Percentiles rank a stretch among this genome's conserved stretches.
phyloP scores from a whole-genome alignment of 176 grass and related monocot genomes.

The Saccharum spontaneum region DNA sequence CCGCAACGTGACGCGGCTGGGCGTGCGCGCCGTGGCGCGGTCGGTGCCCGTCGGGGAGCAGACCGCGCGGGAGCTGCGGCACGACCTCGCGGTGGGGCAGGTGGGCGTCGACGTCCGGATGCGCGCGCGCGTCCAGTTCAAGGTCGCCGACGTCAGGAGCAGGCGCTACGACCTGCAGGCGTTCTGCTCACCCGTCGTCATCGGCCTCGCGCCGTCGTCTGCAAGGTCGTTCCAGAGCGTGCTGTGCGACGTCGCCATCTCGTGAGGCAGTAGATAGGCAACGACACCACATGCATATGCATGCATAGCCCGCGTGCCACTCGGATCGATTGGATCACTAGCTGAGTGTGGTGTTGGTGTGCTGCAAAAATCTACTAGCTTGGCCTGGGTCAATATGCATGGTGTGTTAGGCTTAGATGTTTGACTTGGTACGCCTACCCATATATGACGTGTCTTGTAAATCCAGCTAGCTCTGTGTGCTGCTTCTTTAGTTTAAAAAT shows the following conservation, averaged over 20 bases:
- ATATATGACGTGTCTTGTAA: not conserved
- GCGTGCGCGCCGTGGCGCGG: constrained; percentile 46
- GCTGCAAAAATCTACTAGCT: not conserved
- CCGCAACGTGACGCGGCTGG: constrained; percentile 61
- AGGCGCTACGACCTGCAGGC: constrained; percentile 47
- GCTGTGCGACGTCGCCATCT: constrained; percentile 63
- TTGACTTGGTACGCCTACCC: not conserved
- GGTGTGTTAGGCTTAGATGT: constrained; percentile 20
- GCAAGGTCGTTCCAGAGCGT: constrained; percentile 47
- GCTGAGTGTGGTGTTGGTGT: not conserved
- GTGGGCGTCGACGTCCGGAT: constrained; percentile 54
- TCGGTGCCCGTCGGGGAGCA: constrained; percentile 25
- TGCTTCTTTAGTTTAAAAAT: not conserved
- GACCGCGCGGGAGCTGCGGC: constrained; percentile 51
- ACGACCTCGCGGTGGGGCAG: constrained; percentile 47
- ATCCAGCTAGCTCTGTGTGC: not conserved
- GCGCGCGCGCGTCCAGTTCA: constrained; percentile 50
- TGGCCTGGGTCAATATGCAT: not conserved
- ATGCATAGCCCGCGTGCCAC: not conserved
- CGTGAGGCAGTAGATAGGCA: not conserved
- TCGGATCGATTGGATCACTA: not conserved
- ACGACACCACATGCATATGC: not conserved
- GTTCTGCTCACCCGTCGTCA: constrained; percentile 62
- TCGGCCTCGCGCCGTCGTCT: constrained; percentile 46
- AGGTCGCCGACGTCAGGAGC: constrained; percentile 39